Conservation (phyloP, 2,329 filamentous ascomycete species). For the Aureobasidium sp. region DNA sequence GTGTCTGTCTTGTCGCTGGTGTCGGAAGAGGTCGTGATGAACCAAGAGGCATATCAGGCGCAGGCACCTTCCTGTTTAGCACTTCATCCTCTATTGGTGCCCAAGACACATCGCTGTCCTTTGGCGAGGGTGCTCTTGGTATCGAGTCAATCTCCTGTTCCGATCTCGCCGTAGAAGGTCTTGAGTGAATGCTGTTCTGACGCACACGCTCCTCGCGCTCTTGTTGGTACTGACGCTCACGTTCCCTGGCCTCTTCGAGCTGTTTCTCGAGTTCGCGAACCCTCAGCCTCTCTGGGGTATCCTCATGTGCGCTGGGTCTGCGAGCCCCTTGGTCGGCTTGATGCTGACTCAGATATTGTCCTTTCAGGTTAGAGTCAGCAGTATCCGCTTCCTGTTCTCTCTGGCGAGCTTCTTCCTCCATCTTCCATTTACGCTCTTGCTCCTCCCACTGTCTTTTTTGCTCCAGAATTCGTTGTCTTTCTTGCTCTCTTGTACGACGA, state of each 20-base stretch:
- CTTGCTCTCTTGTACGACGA: slow-evolving; percentile 51
- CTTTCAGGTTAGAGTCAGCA: slow-evolving; percentile 62
- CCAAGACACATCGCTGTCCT: slow-evolving; percentile 56
- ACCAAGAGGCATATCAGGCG: slow-evolving; percentile 17
- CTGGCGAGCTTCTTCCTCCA: slow-evolving; percentile 65
- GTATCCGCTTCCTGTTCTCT: slow-evolving; percentile 67
- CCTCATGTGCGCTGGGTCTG: slow-evolving; percentile 32
- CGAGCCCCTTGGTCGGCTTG: slow-evolving; percentile 56
- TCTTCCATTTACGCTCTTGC: slow-evolving; percentile 68
- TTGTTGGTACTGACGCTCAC: slow-evolving; percentile 57
- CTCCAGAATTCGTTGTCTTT: slow-evolving; percentile 54
- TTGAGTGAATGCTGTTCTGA: slow-evolving; percentile 30
- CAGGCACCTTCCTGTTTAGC: slow-evolving; percentile 52
- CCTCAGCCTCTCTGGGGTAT: slow-evolving; percentile 54
- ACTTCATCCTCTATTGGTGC: slow-evolving; percentile 60
- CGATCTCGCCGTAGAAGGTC: slow-evolving; percentile 6
- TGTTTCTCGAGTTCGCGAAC: slow-evolving; percentile 74
- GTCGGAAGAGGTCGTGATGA: slow-evolving; percentile 27
- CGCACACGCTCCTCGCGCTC: slow-evolving; percentile 50
- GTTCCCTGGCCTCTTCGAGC: slow-evolving; percentile 59
- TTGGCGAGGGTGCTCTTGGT: slow-evolving; percentile 29
- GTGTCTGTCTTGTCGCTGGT: slow-evolving; percentile 30
- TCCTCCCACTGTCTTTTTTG: slow-evolving; percentile 72
- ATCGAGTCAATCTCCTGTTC: slow-evolving; percentile 7
- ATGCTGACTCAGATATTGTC: slow-evolving; percentile 83